phyloP scores from a whole-genome alignment of 306 rosid genomes.

The Dalbergia oliveri region DNA sequence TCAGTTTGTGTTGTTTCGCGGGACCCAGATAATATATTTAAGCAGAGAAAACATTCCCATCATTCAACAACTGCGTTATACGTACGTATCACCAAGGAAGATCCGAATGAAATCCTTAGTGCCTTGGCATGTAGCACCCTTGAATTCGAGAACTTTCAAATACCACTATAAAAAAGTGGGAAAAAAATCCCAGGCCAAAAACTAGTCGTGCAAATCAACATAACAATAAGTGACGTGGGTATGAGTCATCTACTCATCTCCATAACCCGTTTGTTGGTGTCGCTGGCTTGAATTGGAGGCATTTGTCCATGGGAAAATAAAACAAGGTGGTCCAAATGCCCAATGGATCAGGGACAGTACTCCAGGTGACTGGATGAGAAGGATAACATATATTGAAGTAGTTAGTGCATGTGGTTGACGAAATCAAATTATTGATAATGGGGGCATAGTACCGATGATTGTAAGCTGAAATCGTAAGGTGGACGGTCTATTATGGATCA shows the following conservation, averaged over 20 bases:
- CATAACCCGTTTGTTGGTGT: neutral
- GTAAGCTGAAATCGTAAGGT: too few relatives aligned
- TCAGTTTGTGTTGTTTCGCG: neutral
- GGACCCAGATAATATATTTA: conserved; percentile 7
- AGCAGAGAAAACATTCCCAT: neutral
- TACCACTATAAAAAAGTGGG: neutral
- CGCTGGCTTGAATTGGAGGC: neutral
- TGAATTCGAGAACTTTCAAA: neutral
- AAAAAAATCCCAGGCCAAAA: neutral
- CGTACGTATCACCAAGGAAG: neutral
- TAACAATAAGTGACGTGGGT: neutral
- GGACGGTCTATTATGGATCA: too few relatives aligned
- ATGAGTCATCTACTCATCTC: neutral
- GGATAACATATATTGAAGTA: neutral
- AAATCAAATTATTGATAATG: neutral
- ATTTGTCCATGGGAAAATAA: neutral
- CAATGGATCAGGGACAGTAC: neutral
- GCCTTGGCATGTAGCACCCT: neutral
- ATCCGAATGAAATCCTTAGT: neutral
- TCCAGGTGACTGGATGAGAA: neutral
- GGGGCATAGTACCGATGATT: too few relatives aligned
- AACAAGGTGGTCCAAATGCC: conserved; percentile 13
- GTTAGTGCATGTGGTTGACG: neutral
- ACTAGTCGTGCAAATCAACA: neutral
- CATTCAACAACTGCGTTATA: neutral